Evolutionary conservation across 202 grass and related monocot species (phyloP).

Genomic region (Cymbopogon flexuosus): DNA sequence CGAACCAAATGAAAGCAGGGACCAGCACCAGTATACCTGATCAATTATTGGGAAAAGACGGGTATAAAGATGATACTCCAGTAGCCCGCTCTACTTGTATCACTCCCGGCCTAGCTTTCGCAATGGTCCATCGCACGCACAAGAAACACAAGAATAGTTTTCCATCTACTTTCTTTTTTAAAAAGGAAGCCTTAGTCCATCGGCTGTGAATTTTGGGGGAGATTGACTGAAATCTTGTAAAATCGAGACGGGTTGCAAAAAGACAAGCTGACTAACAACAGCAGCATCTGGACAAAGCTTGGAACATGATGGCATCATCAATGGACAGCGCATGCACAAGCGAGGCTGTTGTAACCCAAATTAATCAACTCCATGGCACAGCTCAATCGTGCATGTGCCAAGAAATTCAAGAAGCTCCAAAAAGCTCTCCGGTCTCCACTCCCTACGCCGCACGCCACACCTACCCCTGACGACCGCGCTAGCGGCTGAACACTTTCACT

Average conservation of each 20-base stretch:
- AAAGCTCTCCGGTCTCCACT: neutral
- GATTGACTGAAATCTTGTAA: conserved; percentile 1
- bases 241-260: conserved; percentile 13
- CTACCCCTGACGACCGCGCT: neutral
- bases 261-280: conserved; percentile 15
- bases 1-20: no score
- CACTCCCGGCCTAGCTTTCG: neutral
- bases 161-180: neutral
- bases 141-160: neutral
- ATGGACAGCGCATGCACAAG: neutral
- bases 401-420: conserved; percentile 24
- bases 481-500: neutral
- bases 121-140: neutral
- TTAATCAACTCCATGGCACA: conserved; percentile 5
- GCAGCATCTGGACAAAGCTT: conserved; percentile 24
- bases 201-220: conserved; percentile 27
- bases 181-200: neutral
- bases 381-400: conserved; percentile 10
- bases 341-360: neutral
- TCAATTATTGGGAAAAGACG: conserved; percentile 35
- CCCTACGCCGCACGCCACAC: neutral
- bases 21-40: conserved; percentile 8
- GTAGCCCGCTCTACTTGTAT: neutral
- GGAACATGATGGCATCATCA: conserved; percentile 19
- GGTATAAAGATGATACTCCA: conserved; percentile 15